Percentiles rank a stretch among this genome's conserved stretches.
Evolutionary conservation across 2,329 filamentous ascomycete species (phyloP).

Genomic region (Colletotrichum cordylinicola): DNA sequence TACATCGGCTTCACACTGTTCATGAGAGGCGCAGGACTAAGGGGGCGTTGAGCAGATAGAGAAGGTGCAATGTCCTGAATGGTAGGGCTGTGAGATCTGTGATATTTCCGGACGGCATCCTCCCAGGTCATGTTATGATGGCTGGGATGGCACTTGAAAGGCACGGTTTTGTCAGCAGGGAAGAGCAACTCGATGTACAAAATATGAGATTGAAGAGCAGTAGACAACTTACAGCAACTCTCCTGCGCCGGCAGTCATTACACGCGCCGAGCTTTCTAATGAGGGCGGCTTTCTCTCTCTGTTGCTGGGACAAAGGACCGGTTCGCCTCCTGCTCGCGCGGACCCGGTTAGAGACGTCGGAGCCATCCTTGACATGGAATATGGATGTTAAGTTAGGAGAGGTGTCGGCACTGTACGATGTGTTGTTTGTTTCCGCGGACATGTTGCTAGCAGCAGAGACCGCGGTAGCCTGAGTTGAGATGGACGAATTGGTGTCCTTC

Average conservation of each 20-base stretch:
- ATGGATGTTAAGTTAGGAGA: slow-evolving; percentile 56
- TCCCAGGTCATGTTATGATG: slow-evolving; percentile 69
- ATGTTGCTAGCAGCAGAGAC: slow-evolving; percentile 39
- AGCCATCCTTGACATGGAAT: slow-evolving; percentile 61
- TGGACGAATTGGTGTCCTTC: slow-evolving; percentile 60
- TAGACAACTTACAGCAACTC: slow-evolving; percentile 60
- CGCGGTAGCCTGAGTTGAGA: slow-evolving; percentile 56
- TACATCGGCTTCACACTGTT: slow-evolving; percentile 44
- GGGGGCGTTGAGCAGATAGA: slow-evolving; percentile 43
- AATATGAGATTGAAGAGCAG: not conserved
- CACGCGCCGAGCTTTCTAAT: slow-evolving; percentile 67
- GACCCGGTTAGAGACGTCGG: slow-evolving; percentile 57
- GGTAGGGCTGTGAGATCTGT: slow-evolving; percentile 55
- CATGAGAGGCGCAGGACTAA: slow-evolving; percentile 50
- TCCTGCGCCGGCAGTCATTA: slow-evolving; percentile 58
- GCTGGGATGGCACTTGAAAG: slow-evolving; percentile 59
- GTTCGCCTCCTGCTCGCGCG: slow-evolving; percentile 64
- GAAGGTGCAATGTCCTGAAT: slow-evolving; percentile 55
- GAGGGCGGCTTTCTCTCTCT: slow-evolving; percentile 63
- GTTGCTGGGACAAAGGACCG: slow-evolving; percentile 62
- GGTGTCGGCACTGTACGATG: slow-evolving; percentile 58
- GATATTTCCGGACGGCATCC: slow-evolving; percentile 60
- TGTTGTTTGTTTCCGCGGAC: slow-evolving; percentile 54
- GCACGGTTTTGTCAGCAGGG: slow-evolving; percentile 16
- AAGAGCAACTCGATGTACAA: slow-evolving; percentile 4